Percentiles rank a stretch among this genome's conserved stretches.
phyloP scores from a whole-genome alignment of 305 asterid species.

The Fraxinus xanthoxyloides region DNA sequence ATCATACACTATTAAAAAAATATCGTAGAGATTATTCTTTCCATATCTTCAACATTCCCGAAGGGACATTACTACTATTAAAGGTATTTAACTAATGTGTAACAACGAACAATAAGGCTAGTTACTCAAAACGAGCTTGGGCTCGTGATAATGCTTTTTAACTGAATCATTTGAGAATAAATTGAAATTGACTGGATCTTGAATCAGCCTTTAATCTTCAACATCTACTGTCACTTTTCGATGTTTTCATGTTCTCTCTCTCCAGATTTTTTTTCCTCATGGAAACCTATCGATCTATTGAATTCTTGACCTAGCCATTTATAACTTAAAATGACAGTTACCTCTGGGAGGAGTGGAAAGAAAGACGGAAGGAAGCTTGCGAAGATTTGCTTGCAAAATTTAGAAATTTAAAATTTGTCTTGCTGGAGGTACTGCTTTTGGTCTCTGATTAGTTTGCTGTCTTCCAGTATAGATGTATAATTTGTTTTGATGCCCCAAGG shows the following conservation, averaged over 20 bases:
- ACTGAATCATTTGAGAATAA: constrained; percentile 7
- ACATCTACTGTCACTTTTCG: neutral
- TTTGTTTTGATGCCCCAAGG: neutral
- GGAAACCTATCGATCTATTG: neutral
- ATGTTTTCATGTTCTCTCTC: neutral
- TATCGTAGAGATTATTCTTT: too few relatives aligned
- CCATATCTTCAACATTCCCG: too few relatives aligned
- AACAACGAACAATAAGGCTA: neutral
- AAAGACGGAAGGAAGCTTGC: constrained; percentile 61
- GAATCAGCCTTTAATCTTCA: neutral
- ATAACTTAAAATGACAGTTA: constrained; percentile 56
- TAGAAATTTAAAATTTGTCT: constrained; percentile 63
- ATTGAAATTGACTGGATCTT: constrained; percentile 10
- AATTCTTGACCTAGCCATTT: constrained; percentile 15
- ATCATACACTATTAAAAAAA: too few relatives aligned
- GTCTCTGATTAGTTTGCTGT: neutral
- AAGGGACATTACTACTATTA: neutral
- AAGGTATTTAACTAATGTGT: neutral
- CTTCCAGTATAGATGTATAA: neutral
- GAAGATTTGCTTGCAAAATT: constrained; percentile 65
- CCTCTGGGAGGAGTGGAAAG: constrained; percentile 95
- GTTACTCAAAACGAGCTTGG: neutral
- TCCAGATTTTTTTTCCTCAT: constrained; percentile 6
- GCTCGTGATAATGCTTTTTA: neutral
- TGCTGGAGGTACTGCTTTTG: constrained; percentile 68